phyloP scores from a whole-genome alignment of 1,139 yeast genomes.

The Sugiyamaella xylanicola region DNA sequence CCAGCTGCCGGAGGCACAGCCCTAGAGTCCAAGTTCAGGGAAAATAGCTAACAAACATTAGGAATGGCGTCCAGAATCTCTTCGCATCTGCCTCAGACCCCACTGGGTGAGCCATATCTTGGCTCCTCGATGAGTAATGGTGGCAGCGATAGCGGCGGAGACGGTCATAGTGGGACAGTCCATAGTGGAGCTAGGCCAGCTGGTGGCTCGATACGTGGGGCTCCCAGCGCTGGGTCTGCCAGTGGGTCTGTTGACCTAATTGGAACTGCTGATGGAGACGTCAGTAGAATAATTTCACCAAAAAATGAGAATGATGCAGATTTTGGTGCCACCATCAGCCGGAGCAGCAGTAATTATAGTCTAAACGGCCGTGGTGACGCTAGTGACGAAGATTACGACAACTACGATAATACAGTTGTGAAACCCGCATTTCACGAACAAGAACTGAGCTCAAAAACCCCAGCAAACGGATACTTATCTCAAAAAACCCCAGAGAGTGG shows the following conservation, averaged over 20 bases:
- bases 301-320: neutral
- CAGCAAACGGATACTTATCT: neutral
- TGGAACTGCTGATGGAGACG: neutral
- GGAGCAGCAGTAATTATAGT: conserved; percentile 14
- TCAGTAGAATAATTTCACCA: too few species aligned
- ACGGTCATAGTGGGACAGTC: neutral
- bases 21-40: neutral
- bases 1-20: neutral
- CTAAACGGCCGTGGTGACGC: neutral
- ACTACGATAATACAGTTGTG: neutral
- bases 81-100: conserved; percentile 6
- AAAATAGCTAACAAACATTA: neutral
- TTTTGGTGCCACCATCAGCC: neutral
- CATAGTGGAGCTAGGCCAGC: neutral
- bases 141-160: neutral
- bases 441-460: neutral
- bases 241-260: neutral
- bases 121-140: neutral
- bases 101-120: neutral
- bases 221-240: too few species aligned
- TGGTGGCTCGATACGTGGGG: too few species aligned
- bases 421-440: neutral
- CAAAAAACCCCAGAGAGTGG: too few species aligned
- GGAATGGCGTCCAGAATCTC: conserved; percentile 7
- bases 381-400: neutral